phyloP scores from a whole-genome alignment of 2,329 filamentous ascomycete species.

The Colletotrichum plurivorum region DNA sequence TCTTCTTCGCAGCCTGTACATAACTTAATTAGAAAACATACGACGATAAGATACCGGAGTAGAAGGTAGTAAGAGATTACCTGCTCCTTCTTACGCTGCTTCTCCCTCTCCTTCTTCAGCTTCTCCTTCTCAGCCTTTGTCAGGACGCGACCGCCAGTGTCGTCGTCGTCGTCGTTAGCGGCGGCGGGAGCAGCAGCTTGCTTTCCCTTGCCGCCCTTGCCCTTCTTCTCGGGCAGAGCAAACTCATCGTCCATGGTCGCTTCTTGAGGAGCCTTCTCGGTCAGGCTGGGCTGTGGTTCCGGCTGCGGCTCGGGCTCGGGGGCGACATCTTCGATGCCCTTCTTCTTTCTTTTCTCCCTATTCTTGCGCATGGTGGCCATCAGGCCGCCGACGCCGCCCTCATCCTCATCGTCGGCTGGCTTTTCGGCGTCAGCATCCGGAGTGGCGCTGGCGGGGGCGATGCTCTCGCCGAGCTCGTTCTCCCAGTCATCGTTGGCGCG shows the following conservation, averaged over 20 bases:
- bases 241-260: slow-evolving; percentile 90
- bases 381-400: slow-evolving; percentile 74
- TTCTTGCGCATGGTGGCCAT: slow-evolving; percentile 87
- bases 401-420: slow-evolving; percentile 67
- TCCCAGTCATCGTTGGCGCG: slow-evolving; percentile 94
- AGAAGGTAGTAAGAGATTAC: slow-evolving; percentile 57
- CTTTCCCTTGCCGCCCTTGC: slow-evolving; percentile 69
- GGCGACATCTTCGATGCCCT: slow-evolving; percentile 77
- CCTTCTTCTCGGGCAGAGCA: slow-evolving; percentile 82
- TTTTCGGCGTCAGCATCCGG: slow-evolving; percentile 65
- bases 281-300: slow-evolving; percentile 63
- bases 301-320: slow-evolving; percentile 68
- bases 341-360: slow-evolving; percentile 91
- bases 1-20: slow-evolving; percentile 86
- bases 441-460: slow-evolving; percentile 71
- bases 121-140: slow-evolving; percentile 99
- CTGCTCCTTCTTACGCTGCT: slow-evolving; percentile 98
- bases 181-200: slow-evolving; percentile 58
- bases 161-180: slow-evolving; percentile 65
- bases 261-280: slow-evolving; percentile 82
- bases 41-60: background rate
- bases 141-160: slow-evolving; percentile 78
- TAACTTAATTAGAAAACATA: background rate
- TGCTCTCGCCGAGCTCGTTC: slow-evolving; percentile 86
- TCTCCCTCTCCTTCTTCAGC: slow-evolving; percentile 97